Conservation (phyloP, 2,329 filamentous ascomycete genomes). For the Fusarium concolor region DNA sequence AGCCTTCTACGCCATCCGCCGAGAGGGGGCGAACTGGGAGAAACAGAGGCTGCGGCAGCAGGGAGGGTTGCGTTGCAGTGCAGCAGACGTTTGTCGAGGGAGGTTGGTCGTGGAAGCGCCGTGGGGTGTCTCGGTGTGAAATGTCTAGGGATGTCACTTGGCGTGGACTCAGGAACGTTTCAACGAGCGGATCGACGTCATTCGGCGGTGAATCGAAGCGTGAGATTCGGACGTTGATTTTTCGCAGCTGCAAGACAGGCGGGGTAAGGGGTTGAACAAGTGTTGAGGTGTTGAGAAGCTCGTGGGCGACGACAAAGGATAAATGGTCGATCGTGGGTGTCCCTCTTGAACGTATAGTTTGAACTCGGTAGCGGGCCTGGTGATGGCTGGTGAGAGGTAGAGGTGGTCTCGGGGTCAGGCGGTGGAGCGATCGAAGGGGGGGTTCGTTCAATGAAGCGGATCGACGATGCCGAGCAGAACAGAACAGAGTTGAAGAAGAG, state of each 20-base stretch:
- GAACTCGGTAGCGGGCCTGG: slow-evolving; percentile 19
- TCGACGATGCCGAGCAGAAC: slow-evolving; percentile 35
- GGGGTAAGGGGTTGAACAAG: slow-evolving; percentile 34
- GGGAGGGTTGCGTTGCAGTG: slow-evolving; percentile 17
- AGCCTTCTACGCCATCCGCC: slow-evolving; percentile 59
- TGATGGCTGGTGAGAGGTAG: slow-evolving; percentile 29
- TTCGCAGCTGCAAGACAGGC: slow-evolving; percentile 20
- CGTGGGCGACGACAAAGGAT: slow-evolving; percentile 5
- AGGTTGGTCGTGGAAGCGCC: slow-evolving; percentile 24
- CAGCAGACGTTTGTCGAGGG: slow-evolving; percentile 29
- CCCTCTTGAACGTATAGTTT: slow-evolving; percentile 1
- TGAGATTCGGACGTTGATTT: slow-evolving; percentile 21
- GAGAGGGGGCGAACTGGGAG: slow-evolving; percentile 19
- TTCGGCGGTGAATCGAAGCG: slow-evolving; percentile 45
- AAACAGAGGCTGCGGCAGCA: slow-evolving; percentile 15
- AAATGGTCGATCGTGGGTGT: slow-evolving; percentile 16
- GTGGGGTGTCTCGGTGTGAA: slow-evolving; percentile 16
- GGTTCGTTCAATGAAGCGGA: slow-evolving; percentile 30
- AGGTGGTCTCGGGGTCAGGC: slow-evolving; percentile 41
- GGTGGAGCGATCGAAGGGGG: slow-evolving; percentile 46
- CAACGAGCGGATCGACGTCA: slow-evolving; percentile 40
- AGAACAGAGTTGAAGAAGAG: slow-evolving; percentile 8
- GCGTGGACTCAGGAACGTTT: slow-evolving; percentile 40
- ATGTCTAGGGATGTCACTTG: slow-evolving; percentile 36
- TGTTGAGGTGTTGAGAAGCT: slow-evolving; percentile 16